Evolutionary conservation across 2,329 filamentous ascomycete species (phyloP), one percentile per base, ranked within the genome.

Genomic region (Metarhizium humberi): DNA sequence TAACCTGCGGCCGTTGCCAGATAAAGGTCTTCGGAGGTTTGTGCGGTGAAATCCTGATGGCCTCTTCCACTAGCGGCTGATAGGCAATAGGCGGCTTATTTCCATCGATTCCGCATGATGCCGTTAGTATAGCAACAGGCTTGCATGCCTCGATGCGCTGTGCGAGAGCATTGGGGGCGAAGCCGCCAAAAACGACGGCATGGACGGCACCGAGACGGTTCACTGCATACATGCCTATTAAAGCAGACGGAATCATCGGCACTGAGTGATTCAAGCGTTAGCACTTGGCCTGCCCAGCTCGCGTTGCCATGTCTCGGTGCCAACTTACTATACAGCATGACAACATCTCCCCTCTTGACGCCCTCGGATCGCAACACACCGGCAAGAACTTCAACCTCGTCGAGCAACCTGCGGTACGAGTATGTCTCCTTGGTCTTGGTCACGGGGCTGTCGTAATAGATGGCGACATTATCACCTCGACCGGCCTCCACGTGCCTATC

Each of bases 121-220:
- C 91, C 0, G 92, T 96, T 67, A 96, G 80, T 51, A 96, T 83
- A 10, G 81, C 84, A 8, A 81, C 81, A 7, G 92, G 90, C 38
- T 80, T 80, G 7, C 87, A 90, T 0, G 88, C 87, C 52, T 95
- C 90, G 61, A 97, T 95, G 30, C 92, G 81, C 71, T 96, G 92
- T 1, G 91, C 90, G 48, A 96, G 77, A 4, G 91, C 88, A 10
- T 79, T 76, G 0, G 91, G 78, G 0, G 90, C 90, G 67, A 97
- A 97, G 0, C 92, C 92, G 46, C 92, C 92, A 70, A 96, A 96
- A 3, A 97, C 92, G 4, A 95, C 90, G 3, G 89, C 85, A 67
- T 97, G 92, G 53, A 96, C 84, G 16, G 91, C 92, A 11, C 92
- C 92, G 1, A 96, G 77, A 10, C 91, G 83, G 58, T 84, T 84